phyloP scores from a whole-genome alignment of 1,284 basidiomycete genomes.

The Ustilago xerochloae region DNA sequence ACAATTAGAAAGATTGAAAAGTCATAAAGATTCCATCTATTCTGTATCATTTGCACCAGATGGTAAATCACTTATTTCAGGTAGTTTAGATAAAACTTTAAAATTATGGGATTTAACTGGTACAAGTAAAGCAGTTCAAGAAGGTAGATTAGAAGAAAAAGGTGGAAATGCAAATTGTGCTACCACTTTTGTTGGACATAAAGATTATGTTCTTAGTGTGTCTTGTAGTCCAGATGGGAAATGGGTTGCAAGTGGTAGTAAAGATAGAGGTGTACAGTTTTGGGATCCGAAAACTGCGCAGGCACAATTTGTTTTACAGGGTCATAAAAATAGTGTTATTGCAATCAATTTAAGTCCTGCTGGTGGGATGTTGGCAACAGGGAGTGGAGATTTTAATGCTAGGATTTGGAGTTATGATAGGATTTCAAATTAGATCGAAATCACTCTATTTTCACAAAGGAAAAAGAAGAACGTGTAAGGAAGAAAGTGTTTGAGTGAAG shows the following conservation, averaged over 20 bases:
- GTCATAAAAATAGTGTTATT: slow-evolving; percentile 91
- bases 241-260: slow-evolving; percentile 89
- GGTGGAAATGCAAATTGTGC: slow-evolving; percentile 74
- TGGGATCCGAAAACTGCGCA: slow-evolving; percentile 83
- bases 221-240: slow-evolving; percentile 84
- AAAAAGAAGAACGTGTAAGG: too few species aligned
- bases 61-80: slow-evolving; percentile 80
- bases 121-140: slow-evolving; percentile 67
- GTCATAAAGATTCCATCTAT: slow-evolving; percentile 85
- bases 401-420: slow-evolving; percentile 65
- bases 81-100: slow-evolving; percentile 85
- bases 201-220: slow-evolving; percentile 84
- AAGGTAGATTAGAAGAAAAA: slow-evolving; percentile 56
- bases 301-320: slow-evolving; percentile 85
- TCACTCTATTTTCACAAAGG: neutral
- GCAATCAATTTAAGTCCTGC: slow-evolving; percentile 82
- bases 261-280: slow-evolving; percentile 80
- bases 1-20: slow-evolving; percentile 80
- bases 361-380: slow-evolving; percentile 82
- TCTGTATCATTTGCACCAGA: slow-evolving; percentile 88
- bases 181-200: slow-evolving; percentile 84
- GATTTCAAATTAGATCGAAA: slow-evolving; percentile 35
- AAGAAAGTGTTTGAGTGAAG: too few species aligned
- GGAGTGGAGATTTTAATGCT: slow-evolving; percentile 81
- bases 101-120: slow-evolving; percentile 85